Conservation (phyloP, 805 yeast species). For the Candida sphagnicola region DNA sequence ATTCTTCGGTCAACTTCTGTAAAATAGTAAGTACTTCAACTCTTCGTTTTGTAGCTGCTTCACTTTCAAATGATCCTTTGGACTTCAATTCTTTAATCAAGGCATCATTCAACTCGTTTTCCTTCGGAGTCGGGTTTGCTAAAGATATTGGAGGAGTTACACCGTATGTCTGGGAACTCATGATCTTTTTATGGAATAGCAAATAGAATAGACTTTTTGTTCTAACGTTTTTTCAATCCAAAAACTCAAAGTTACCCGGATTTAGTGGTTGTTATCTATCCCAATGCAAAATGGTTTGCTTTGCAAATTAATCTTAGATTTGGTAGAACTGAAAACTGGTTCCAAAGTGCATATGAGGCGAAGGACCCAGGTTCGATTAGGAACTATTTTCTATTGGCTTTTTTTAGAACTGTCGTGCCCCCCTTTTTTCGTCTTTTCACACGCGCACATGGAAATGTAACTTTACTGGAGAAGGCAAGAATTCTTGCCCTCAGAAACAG, state of each 20-base stretch:
- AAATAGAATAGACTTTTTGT: no score
- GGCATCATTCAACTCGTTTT: slow-evolving; percentile 68
- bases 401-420: not conserved
- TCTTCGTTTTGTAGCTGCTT: slow-evolving; percentile 76
- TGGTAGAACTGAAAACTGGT: no score
- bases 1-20: slow-evolving; percentile 73
- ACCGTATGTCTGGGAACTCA: slow-evolving; percentile 42
- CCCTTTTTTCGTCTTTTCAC: not conserved
- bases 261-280: no score
- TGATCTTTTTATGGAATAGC: no score
- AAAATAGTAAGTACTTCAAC: slow-evolving; percentile 66
- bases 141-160: slow-evolving; percentile 81
- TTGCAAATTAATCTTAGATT: no score
- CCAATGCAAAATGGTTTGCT: no score
- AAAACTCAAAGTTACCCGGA: not conserved
- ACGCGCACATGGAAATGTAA: not conserved
- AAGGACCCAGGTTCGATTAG: no score
- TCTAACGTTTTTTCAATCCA: no score
- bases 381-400: not conserved
- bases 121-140: slow-evolving; percentile 82
- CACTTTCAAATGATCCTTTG: slow-evolving; percentile 87
- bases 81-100: slow-evolving; percentile 74
- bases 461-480: not conserved
- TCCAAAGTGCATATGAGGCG: no score
- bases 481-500: not conserved